Evolutionary conservation across 768 basidiomycete species (phyloP).

Genomic region (Boletellus ananas): DNA sequence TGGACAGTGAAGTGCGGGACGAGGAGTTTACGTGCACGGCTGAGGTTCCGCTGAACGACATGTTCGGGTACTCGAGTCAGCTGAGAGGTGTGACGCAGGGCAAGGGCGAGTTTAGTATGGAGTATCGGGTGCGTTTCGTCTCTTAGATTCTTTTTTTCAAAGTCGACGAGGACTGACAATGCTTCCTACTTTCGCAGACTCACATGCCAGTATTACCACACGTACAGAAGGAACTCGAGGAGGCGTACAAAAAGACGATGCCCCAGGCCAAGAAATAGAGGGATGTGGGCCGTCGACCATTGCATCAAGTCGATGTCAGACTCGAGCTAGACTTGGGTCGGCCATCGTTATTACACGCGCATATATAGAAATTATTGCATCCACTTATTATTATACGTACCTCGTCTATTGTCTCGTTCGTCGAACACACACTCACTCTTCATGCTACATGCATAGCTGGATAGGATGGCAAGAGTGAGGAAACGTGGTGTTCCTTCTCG

Average conservation of each 20-base stretch:
- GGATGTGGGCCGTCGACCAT: neutral
- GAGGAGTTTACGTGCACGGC: slow-evolving; percentile 93
- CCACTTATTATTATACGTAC: slow-evolving; percentile 11
- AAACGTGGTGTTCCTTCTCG: no score
- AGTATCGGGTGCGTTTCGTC: slow-evolving; percentile 56
- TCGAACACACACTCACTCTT: slow-evolving; percentile 3
- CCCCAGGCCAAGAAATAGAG: slow-evolving; percentile 67
- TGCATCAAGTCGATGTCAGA: neutral
- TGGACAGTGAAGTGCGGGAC: slow-evolving; percentile 94
- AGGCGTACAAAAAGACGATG: slow-evolving; percentile 77
- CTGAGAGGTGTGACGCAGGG: slow-evolving; percentile 94
- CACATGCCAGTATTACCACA: slow-evolving; percentile 83
- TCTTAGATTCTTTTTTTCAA: neutral
- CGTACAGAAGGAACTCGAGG: slow-evolving; percentile 85
- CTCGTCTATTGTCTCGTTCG: slow-evolving; percentile 5
- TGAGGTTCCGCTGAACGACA: slow-evolving; percentile 94
- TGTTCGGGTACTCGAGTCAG: slow-evolving; percentile 96
- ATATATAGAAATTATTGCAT: slow-evolving; percentile 20
- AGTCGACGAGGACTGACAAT: neutral
- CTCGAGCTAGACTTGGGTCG: neutral
- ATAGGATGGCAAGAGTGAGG: neutral
- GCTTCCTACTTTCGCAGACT: slow-evolving; percentile 37
- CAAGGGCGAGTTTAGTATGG: slow-evolving; percentile 87
- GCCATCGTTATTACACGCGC: slow-evolving; percentile 5
- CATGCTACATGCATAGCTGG: neutral